Evolutionary conservation across 1,284 basidiomycete species (phyloP), one percentile per base, ranked within the genome.

Genomic region (Boletus semigastroideus): DNA sequence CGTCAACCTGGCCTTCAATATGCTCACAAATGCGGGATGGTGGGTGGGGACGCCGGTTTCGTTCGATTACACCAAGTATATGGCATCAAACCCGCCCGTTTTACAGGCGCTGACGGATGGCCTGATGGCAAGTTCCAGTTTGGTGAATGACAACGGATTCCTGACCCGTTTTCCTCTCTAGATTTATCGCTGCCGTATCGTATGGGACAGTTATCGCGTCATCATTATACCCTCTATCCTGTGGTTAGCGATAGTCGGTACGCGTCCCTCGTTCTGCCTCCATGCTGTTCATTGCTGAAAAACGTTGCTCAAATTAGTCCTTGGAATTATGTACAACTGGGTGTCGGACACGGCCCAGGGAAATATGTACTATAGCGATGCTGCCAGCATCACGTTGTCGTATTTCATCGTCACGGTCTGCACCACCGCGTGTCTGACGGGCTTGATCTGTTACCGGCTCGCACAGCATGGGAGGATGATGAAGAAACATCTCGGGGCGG

Each of bases 381-480:
- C 42, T 13, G 34, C 59, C 16, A 52, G 13, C 1, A 11, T 62
- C 5, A 48, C 46, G 0, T 8, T 52, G 20, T 19, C 46, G 3
- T 62, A 62, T 34, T 56, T 43, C 39, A 20, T 37, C 4, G n/a
- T 44, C 33, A 49, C 52, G 4, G 41, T 54, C 38, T 39, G 40
- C 22, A 38, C 53, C 12, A 54, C 5, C 16, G 20, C 28, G 14
- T 42, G 44, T 11, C 20, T 52, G 48, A 56, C 60, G 4, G 41
- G 36, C 17, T 48, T 55, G 44, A 56, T 62, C 13, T 59, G 59
- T 13, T 54, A 47, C 39, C 51, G 52, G 22, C 34, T 56, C 14
- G 4, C 53, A 10, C 37, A n/a, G 4, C 46, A 55, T 13, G 49
- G 11, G 4, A 27, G 3, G 49, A 17, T 2, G 17, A 37, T 42